phyloP scores from a whole-genome alignment of 169 alveolate genomes.

The Cryptosporidium meleagridis region DNA sequence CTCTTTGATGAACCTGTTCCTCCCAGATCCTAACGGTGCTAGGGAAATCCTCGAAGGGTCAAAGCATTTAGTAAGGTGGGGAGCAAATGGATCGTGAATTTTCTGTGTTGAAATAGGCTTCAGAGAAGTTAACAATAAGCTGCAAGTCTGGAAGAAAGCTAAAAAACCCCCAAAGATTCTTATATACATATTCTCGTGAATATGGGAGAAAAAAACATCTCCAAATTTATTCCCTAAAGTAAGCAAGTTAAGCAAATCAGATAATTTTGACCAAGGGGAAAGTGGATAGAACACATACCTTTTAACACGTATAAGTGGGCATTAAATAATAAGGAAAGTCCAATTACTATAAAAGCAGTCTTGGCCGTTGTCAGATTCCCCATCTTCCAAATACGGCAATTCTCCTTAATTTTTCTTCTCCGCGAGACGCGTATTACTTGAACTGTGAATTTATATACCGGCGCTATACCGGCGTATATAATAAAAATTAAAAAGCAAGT shows the following conservation, averaged over 20 bases:
- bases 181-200: neutral
- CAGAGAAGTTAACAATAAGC: slow-evolving; percentile 11
- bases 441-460: neutral
- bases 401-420: slow-evolving; percentile 2
- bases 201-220: neutral
- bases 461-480: slow-evolving; percentile 35
- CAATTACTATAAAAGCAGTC: neutral
- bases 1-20: slow-evolving; percentile 2
- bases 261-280: neutral
- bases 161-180: slow-evolving; percentile 3
- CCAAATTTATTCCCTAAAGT: neutral
- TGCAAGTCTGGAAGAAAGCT: neutral
- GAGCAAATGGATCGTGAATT: slow-evolving; percentile 27
- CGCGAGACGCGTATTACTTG: slow-evolving; percentile 69
- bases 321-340: slow-evolving; percentile 23
- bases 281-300: slow-evolving; percentile 30
- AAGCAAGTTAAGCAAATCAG: neutral
- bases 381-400: neutral
- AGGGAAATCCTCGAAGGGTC: slow-evolving; percentile 7
- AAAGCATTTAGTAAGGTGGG: slow-evolving; percentile 31
- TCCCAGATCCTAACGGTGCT: slow-evolving; percentile 9
- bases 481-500: neutral
- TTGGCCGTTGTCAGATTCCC: neutral
- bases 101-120: slow-evolving; percentile 41
- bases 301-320: slow-evolving; percentile 16